phyloP scores from a whole-genome alignment of 108 stramenopile species.

The Ochromonas danica region DNA sequence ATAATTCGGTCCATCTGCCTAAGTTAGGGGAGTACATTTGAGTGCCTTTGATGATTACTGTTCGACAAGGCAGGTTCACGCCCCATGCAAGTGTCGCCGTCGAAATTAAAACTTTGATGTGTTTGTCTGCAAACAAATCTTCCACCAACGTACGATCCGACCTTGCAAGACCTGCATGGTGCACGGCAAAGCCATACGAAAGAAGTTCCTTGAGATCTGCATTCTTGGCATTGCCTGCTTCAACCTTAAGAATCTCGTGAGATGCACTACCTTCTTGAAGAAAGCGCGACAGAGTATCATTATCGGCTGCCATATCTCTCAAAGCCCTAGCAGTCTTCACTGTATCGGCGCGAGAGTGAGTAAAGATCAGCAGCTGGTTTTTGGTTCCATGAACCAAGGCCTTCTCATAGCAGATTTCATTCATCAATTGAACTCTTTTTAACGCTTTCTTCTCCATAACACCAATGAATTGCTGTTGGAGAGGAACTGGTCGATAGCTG shows the following conservation, averaged over 20 bases:
- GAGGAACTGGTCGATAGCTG: conserved; percentile 94
- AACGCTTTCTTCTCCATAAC: conserved; percentile 97
- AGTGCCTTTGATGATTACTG: conserved; percentile 99
- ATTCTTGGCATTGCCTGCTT: conserved; percentile 72
- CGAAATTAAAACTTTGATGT: conserved; percentile 87
- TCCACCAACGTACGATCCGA: conserved; percentile 95
- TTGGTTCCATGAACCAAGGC: conserved; percentile 61
- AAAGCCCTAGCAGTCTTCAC: conserved; percentile 95
- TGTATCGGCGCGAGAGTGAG: conserved; percentile 95
- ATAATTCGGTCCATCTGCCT: conserved; percentile 97
- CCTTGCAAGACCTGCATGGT: conserved; percentile 95
- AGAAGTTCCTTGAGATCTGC: conserved; percentile 90
- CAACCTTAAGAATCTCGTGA: conserved; percentile 84
- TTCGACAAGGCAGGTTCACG: conserved; percentile 97
- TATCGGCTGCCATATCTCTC: conserved; percentile 83
- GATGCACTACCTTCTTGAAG: conserved; percentile 84
- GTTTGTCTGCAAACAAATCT: conserved; percentile 92
- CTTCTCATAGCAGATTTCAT: conserved; percentile 99
- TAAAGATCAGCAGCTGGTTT: conserved; percentile 94
- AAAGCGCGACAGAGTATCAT: conserved; percentile 78
- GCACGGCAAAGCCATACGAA: conserved; percentile 92
- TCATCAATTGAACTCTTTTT: conserved; percentile 91
- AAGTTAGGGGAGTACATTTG: conserved; percentile 97
- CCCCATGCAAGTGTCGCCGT: conserved; percentile 99
- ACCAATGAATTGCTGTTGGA: conserved; percentile 99